A percentile compares a stretch with the other conserved stretches of the same genome.
These are phyloP conservation scores for Prillingera fragicola DNA, from an alignment of 1,284 basidiomycete genomes.

Conservation along the genomic window DNA sequence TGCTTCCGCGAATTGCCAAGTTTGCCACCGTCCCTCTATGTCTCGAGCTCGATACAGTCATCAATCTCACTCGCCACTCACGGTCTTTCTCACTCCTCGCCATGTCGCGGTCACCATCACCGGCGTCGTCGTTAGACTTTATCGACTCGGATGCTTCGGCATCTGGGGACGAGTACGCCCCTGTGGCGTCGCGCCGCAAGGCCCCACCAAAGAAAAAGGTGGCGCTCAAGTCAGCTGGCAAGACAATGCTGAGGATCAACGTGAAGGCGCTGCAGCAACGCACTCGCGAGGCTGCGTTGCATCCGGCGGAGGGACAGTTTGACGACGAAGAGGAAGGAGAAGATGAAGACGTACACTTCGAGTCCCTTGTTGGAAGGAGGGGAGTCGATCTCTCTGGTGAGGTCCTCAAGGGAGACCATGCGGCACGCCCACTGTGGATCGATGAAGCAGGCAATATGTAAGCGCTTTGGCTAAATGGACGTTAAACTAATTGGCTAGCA, in stretches of 20 bases:
- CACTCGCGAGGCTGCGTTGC: slow-evolving; percentile 19
- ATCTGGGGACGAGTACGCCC: slow-evolving; percentile 36
- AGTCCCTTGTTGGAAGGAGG: slow-evolving; percentile 27
- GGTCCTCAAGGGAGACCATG: slow-evolving; percentile 81
- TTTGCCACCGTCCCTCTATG: no score
- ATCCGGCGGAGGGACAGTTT: slow-evolving; percentile 29
- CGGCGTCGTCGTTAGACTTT: slow-evolving; percentile 45
- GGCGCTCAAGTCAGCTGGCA: slow-evolving; percentile 1
- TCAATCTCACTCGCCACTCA: slow-evolving; percentile 5
- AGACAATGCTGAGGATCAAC: slow-evolving; percentile 33
- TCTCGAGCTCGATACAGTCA: no score
- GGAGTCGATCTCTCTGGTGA: slow-evolving; percentile 52
- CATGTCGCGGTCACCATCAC: slow-evolving; percentile 42
- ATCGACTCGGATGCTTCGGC: slow-evolving; percentile 32
- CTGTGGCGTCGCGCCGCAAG: slow-evolving; percentile 10
- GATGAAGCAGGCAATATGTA: slow-evolving; percentile 84
- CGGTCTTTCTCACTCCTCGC: neutral
- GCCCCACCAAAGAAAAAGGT: slow-evolving; percentile 5
- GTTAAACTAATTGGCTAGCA: slow-evolving; percentile 44
- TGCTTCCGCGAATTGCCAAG: slow-evolving; percentile 7
- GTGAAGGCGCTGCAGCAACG: slow-evolving; percentile 30
- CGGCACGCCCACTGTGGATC: slow-evolving; percentile 87
- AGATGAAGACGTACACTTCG: slow-evolving; percentile 30
- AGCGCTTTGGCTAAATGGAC: neutral
- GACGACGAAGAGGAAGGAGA: slow-evolving; percentile 25